phyloP scores from a whole-genome alignment of 1,284 basidiomycete species.

The Ceratobasidium sp. region DNA sequence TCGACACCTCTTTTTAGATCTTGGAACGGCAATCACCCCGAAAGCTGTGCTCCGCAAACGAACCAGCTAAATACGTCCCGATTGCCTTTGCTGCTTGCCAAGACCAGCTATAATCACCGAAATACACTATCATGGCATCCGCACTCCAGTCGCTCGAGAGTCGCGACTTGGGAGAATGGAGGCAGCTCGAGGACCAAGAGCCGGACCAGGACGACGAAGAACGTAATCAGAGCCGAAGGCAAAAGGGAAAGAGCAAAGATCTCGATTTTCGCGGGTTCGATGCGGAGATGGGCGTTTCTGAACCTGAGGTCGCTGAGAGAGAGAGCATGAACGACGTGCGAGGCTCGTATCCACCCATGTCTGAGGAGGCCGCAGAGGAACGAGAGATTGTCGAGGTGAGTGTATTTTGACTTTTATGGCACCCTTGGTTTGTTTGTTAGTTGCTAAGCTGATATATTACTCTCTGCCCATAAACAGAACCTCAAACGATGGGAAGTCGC shows the following conservation, averaged over 20 bases:
- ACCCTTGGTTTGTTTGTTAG: neutral
- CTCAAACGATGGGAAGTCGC: constrained; percentile 34
- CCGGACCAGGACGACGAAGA: neutral
- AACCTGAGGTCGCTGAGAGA: neutral
- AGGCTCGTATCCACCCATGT: constrained; percentile 27
- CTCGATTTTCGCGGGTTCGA: neutral
- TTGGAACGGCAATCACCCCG: neutral
- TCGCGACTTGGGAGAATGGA: constrained; percentile 31
- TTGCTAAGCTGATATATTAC: constrained; percentile 16
- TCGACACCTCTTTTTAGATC: neutral
- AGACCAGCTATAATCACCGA: neutral
- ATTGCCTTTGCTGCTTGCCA: neutral
- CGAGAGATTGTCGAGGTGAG: constrained; percentile 32
- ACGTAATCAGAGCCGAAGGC: neutral
- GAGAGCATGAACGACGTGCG: neutral
- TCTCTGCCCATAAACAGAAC: constrained; percentile 9
- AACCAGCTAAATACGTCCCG: neutral
- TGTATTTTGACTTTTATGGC: neutral
- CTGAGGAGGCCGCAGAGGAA: constrained; percentile 32
- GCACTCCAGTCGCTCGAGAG: constrained; percentile 20
- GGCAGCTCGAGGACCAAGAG: constrained; percentile 14
- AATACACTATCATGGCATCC: neutral
- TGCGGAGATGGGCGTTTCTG: neutral
- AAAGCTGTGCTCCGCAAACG: constrained; percentile 2
- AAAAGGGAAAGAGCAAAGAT: constrained; percentile 34